Evolutionary conservation across 495 filamentous ascomycete genomes (phyloP), one percentile per base, ranked within the genome.

Genomic region (Endocarpon pusillum): DNA sequence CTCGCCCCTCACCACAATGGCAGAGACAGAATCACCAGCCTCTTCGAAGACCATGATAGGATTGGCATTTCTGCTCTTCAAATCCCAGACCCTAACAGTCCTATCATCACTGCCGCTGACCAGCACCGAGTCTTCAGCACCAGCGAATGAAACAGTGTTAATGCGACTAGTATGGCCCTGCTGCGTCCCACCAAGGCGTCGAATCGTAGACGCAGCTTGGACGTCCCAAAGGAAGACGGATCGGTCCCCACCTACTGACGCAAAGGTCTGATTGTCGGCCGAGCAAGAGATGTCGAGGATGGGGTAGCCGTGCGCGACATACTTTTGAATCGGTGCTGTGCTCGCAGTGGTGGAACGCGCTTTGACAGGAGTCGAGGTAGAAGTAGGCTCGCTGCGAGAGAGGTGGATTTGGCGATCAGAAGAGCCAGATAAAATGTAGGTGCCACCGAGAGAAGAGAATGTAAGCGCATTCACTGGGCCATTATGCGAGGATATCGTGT

Each of bases 221-320:
- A 94, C 89, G 57, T 97, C 89, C 89, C 89, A 97, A 12, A 92
- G 66, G 48, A 93, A 92, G 3, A 92, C 81, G 43, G 66, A 66
- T 42, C 81, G 73, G 61, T 97, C 89, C 27, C 91, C 89, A 48
- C 89, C 89, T 2, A 73, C 69, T 26, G 72, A 80, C 16, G 71
- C 72, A 50, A 96, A 93, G 20, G 68, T 67, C 32, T 77, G 65
- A 64, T 97, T 97, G 57, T 79, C 73, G 29, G 51, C 40, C n/a
- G 71, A 57, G 32, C 93, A 75, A 40, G 67, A 63, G 26, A 97
- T 58, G 38, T 79, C 76, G 39, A 94, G 78, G 26, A 97, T 78
- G 28, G 78, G 75, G 66, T 96, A 85, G 42, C 80, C 82, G 61
- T 97, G 89, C 2, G 81, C 79, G 35, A 77, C 58, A 62, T 91